Conservation (phyloP, 495 filamentous ascomycete genomes). For the Aspergillus incahuasiensis region DNA sequence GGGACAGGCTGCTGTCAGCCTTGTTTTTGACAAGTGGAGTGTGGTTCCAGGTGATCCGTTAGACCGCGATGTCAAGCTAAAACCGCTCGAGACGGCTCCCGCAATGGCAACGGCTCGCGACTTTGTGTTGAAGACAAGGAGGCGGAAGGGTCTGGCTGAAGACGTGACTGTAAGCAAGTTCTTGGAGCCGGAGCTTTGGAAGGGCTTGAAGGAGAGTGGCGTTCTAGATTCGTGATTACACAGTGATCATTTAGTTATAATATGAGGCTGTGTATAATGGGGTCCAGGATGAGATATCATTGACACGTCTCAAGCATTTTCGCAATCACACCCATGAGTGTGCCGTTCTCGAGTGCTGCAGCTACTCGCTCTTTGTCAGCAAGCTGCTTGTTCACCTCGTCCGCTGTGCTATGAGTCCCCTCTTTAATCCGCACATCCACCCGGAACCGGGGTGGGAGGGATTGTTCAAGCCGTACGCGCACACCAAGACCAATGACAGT, state of each 20-base stretch:
- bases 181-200: constrained; percentile 88
- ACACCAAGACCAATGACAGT: constrained; percentile 96
- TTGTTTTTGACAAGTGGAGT: constrained; percentile 95
- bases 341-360: constrained; percentile 90
- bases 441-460: constrained; percentile 85
- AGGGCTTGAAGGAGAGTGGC: constrained; percentile 81
- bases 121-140: constrained; percentile 91
- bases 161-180: constrained; percentile 95
- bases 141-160: constrained; percentile 90
- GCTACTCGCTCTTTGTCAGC: constrained; percentile 95
- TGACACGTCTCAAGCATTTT: constrained; percentile 90
- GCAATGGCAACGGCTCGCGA: constrained; percentile 87
- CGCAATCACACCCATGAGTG: constrained; percentile 76
- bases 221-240: constrained; percentile 65
- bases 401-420: constrained; percentile 89
- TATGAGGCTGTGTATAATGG: not conserved
- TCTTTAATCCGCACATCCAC: constrained; percentile 92
- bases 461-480: constrained; percentile 82
- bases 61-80: constrained; percentile 75
- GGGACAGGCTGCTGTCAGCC: constrained; percentile 79
- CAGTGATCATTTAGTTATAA: not conserved
- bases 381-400: constrained; percentile 93
- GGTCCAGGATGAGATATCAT: constrained; percentile 18
- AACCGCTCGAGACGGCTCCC: constrained; percentile 79
- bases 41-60: constrained; percentile 94